Conservation (phyloP, 2,329 filamentous ascomycete species). For the Fusarium circinatum region DNA sequence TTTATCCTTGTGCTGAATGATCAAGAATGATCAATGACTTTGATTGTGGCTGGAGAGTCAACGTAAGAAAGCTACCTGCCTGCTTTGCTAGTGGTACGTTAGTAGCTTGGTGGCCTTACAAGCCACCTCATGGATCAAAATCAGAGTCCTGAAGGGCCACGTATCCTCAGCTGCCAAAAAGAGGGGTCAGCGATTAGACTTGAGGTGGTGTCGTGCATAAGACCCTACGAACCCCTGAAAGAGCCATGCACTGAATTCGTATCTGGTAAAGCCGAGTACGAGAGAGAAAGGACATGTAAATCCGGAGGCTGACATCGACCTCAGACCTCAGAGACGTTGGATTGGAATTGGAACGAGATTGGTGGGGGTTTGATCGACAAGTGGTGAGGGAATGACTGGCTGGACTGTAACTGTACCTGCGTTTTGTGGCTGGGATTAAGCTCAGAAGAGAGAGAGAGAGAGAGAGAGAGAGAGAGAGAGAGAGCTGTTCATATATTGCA, state of each 20-base stretch:
- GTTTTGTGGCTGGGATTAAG: constrained; percentile 24
- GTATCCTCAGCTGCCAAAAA: constrained; percentile 25
- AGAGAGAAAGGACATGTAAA: not conserved
- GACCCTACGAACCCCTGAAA: constrained; percentile 3
- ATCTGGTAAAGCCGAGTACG: constrained; percentile 23
- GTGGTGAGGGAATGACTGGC: constrained; percentile 4
- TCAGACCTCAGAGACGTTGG: not conserved
- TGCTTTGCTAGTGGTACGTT: not conserved
- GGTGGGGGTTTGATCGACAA: constrained; percentile 35
- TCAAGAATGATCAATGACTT: not conserved
- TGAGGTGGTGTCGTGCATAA: constrained; percentile 26
- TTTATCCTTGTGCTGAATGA: not conserved
- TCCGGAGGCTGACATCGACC: not conserved
- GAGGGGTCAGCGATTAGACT: constrained; percentile 8
- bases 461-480: not conserved
- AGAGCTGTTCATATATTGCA: not conserved
- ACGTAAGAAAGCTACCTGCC: not conserved
- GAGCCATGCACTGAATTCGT: not conserved
- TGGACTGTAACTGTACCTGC: constrained; percentile 32
- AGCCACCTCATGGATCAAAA: not conserved
- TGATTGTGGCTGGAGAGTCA: not conserved
- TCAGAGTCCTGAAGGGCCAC: constrained; percentile 21
- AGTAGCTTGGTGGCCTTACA: constrained; percentile 15
- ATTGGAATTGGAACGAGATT: constrained; percentile 5
- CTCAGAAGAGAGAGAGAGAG: not conserved